Percentiles rank a stretch among this genome's conserved stretches.
Evolutionary conservation across 495 filamentous ascomycete genomes (phyloP).

Genomic region (Aspergillus baeticus): DNA sequence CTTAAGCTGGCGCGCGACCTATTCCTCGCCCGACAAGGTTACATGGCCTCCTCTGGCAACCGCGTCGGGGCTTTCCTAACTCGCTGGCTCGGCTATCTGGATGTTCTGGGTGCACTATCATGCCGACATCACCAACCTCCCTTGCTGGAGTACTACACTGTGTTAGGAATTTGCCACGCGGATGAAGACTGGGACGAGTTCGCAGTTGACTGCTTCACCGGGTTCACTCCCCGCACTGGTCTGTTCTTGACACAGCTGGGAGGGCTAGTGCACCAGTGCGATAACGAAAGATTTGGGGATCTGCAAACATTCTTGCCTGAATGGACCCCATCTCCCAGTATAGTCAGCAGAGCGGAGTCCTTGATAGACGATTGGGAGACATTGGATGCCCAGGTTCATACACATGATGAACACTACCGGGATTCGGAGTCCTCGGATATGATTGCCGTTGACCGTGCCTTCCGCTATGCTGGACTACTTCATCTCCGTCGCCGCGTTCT

Average conservation of each 20-base stretch:
- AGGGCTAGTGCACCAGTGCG: constrained; percentile 68
- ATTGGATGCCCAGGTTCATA: constrained; percentile 31
- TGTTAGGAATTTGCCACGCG: constrained; percentile 44
- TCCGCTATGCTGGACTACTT: constrained; percentile 76
- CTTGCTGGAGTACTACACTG: constrained; percentile 54
- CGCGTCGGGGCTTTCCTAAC: constrained; percentile 75
- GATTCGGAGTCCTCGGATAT: constrained; percentile 53
- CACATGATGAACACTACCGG: constrained; percentile 32
- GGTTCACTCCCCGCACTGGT: constrained; percentile 70
- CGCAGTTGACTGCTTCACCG: constrained; percentile 76
- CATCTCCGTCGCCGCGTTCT: constrained; percentile 76
- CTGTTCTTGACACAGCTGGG: constrained; percentile 73
- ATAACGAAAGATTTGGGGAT: constrained; percentile 63
- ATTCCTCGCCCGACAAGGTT: constrained; percentile 63
- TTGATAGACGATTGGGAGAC: constrained; percentile 52
- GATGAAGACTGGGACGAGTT: constrained; percentile 51
- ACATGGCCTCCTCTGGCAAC: constrained; percentile 53
- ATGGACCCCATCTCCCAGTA: constrained; percentile 60
- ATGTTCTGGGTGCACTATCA: constrained; percentile 74
- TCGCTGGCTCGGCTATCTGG: constrained; percentile 84
- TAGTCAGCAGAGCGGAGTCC: constrained; percentile 51
- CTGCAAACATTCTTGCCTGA: constrained; percentile 46
- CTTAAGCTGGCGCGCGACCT: constrained; percentile 74
- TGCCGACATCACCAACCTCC: constrained; percentile 62
- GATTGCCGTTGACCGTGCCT: constrained; percentile 75